phyloP scores from a whole-genome alignment of 805 yeast genomes.

The Debaryomyces castellii region DNA sequence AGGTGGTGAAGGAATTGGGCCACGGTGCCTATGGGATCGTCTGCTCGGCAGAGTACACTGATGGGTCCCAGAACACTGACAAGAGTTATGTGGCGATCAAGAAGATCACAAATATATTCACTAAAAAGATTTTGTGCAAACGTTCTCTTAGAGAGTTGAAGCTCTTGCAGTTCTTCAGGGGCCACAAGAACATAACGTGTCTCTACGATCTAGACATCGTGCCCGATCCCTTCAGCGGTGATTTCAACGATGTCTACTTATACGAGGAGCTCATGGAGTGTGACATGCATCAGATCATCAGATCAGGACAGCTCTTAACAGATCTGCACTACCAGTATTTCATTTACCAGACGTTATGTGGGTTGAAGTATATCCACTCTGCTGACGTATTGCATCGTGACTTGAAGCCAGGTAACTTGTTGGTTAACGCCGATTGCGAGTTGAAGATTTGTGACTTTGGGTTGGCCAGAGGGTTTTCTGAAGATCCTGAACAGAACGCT shows the following conservation, averaged over 20 bases:
- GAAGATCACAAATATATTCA: constrained; percentile 91
- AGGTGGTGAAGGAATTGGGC: constrained; percentile 88
- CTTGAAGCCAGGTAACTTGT: constrained; percentile 87
- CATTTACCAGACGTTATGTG: constrained; percentile 88
- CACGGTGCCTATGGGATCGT: constrained; percentile 99
- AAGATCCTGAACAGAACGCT: constrained; percentile 77
- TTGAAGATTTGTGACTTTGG: constrained; percentile 96
- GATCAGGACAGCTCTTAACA: constrained; percentile 89
- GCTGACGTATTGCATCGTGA: constrained; percentile 94
- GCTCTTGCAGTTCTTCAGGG: constrained; percentile 86
- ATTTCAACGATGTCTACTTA: constrained; percentile 86
- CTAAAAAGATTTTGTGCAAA: constrained; percentile 86
- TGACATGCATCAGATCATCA: constrained; percentile 95
- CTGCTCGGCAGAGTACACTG: constrained; percentile 88
- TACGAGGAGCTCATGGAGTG: constrained; percentile 98
- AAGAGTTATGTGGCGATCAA: constrained; percentile 79
- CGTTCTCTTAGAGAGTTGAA: constrained; percentile 90
- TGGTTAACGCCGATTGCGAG: constrained; percentile 96
- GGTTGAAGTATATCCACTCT: constrained; percentile 83
- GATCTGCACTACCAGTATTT: constrained; percentile 95
- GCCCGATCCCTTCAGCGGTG: constrained; percentile 56
- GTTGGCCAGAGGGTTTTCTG: constrained; percentile 85
- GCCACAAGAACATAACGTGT: constrained; percentile 95
- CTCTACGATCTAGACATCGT: constrained; percentile 92
- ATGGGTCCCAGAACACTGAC: constrained; percentile 43